Conservation (phyloP, 768 basidiomycete genomes). For the Mycena latifolia region DNA sequence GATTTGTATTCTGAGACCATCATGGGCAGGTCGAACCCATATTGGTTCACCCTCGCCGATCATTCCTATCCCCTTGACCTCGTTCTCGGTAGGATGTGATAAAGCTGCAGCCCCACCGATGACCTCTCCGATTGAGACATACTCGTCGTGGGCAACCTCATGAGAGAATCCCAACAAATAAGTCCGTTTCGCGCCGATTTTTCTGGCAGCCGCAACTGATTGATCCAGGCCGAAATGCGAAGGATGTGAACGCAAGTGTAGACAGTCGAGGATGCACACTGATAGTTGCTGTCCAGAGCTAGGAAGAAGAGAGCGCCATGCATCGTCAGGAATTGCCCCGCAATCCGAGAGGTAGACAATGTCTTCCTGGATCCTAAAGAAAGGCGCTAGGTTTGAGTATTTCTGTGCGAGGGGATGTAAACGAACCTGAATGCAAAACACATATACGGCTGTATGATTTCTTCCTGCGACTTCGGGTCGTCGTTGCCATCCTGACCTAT, state of each 20-base stretch:
- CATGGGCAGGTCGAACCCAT: constrained; percentile 82
- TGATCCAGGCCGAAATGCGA: constrained; percentile 86
- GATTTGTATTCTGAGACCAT: constrained; percentile 74
- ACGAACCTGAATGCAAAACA: constrained; percentile 69
- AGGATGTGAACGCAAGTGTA: constrained; percentile 73
- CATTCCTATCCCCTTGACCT: constrained; percentile 57
- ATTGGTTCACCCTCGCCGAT: constrained; percentile 59
- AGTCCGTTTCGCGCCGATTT: constrained; percentile 69
- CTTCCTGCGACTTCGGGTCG: constrained; percentile 34
- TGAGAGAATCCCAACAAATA: constrained; percentile 86
- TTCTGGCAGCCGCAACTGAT: constrained; percentile 66
- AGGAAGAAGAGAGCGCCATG: constrained; percentile 65
- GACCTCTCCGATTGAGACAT: constrained; percentile 70
- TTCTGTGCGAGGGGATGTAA: neutral
- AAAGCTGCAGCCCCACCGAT: constrained; percentile 50
- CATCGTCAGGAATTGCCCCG: constrained; percentile 80
- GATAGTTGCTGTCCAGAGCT: constrained; percentile 50
- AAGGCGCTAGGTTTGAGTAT: constrained; percentile 67
- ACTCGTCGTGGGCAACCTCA: constrained; percentile 84
- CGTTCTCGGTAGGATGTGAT: constrained; percentile 45
- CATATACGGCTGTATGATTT: constrained; percentile 69
- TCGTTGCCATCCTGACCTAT: constrained; percentile 1
- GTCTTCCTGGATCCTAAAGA: constrained; percentile 72
- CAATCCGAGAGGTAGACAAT: constrained; percentile 89
- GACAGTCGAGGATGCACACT: constrained; percentile 82